Conservation (phyloP, 495 filamentous ascomycete species). For the Darksidea phi region DNA sequence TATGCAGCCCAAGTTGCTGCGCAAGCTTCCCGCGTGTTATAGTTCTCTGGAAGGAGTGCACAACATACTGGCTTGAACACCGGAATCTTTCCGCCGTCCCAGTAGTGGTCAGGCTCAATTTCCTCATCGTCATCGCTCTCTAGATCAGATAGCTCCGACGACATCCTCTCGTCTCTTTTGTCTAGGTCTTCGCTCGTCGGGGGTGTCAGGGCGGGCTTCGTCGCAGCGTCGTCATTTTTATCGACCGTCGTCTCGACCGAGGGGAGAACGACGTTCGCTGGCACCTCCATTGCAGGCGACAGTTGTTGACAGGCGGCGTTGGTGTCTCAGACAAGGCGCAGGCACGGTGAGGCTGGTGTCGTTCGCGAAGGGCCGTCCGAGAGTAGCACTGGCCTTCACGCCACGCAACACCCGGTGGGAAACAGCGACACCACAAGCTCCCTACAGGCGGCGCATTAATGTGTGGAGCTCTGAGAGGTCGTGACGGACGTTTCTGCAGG, state of each 20-base stretch:
- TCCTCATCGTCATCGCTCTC: conserved; percentile 63
- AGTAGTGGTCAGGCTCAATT: conserved; percentile 80
- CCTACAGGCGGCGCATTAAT: conserved; percentile 27
- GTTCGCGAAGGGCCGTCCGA: conserved; percentile 16
- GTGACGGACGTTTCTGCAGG: conserved; percentile 1
- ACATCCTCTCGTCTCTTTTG: conserved; percentile 40
- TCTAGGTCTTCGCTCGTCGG: conserved; percentile 46
- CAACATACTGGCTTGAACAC: conserved; percentile 86
- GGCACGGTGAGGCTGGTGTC: conserved; percentile 24
- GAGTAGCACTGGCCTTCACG: conserved; percentile 18
- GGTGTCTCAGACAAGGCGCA: conserved; percentile 13
- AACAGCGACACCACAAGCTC: conserved; percentile 22
- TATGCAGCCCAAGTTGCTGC: background rate
- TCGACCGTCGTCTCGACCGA: conserved; percentile 29
- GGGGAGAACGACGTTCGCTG: conserved; percentile 21
- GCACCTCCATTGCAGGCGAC: conserved; percentile 21
- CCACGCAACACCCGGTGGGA: conserved; percentile 19
- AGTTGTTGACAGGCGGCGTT: conserved; percentile 5
- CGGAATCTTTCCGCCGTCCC: conserved; percentile 78
- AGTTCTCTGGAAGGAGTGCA: background rate
- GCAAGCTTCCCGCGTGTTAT: conserved; percentile 9
- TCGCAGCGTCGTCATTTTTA: conserved; percentile 20
- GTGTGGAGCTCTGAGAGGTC: background rate
- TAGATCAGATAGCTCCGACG: conserved; percentile 45
- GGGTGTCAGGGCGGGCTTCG: conserved; percentile 44